Evolutionary conservation across 2,329 filamentous ascomycete species (phyloP).

Genomic region (Thermothelomyces thermophilus): DNA sequence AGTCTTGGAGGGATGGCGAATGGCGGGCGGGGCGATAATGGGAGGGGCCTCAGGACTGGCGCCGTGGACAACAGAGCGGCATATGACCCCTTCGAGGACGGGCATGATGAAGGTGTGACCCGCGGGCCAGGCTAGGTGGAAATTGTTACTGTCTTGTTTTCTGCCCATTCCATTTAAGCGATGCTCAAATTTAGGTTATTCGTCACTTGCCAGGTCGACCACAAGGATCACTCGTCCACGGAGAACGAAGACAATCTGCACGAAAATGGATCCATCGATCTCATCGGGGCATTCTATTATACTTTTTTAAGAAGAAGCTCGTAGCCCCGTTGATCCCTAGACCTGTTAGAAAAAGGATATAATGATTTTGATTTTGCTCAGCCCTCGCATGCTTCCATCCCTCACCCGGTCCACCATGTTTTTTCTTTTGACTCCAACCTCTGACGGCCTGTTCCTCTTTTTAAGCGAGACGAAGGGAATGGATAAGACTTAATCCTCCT

Average conservation of each 20-base stretch:
- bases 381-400: neutral
- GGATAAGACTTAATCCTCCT: constrained; percentile 40
- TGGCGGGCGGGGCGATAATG: neutral
- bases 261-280: too few relatives aligned
- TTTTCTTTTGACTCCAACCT: too few relatives aligned
- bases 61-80: neutral
- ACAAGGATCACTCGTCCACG: too few relatives aligned
- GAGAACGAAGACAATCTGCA: too few relatives aligned
- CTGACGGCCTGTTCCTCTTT: too few relatives aligned
- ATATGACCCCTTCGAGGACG: constrained; percentile 10
- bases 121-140: neutral
- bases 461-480: too few relatives aligned
- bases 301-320: neutral
- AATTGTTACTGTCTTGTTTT: neutral
- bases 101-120: neutral
- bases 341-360: neutral
- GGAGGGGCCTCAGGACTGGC: neutral
- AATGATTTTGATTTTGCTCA: constrained; percentile 2
- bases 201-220: too few relatives aligned
- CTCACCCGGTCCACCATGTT: too few relatives aligned
- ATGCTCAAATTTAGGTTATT: neutral
- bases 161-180: neutral
- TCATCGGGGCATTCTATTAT: constrained; percentile 1
- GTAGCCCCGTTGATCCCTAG: neutral
- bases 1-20: neutral